phyloP scores from a whole-genome alignment of 164 flowering plant species.

The Vitis riparia region DNA sequence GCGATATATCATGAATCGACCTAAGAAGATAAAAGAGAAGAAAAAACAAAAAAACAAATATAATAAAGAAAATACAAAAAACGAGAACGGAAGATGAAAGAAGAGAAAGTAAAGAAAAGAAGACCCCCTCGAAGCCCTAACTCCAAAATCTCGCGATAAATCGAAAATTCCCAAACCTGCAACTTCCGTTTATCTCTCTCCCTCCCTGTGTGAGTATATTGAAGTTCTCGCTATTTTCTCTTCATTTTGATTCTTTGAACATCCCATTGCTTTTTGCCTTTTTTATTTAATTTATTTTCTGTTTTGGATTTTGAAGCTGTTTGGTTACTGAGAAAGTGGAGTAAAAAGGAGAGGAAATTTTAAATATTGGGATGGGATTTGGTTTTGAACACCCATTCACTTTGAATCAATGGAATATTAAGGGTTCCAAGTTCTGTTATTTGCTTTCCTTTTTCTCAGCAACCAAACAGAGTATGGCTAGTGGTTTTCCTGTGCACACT shows the following conservation, averaged over 20 bases:
- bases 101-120: neutral
- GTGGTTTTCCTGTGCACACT: too few relatives aligned
- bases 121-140: constrained; percentile 9
- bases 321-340: constrained; percentile 19
- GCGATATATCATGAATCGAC: constrained; percentile 20
- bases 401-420: too few relatives aligned
- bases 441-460: too few relatives aligned
- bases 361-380: neutral
- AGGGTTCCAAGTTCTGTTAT: too few relatives aligned
- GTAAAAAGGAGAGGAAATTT: neutral
- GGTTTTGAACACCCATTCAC: neutral
- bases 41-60: constrained; percentile 7
- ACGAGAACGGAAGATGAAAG: constrained; percentile 5
- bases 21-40: constrained; percentile 2
- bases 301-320: neutral
- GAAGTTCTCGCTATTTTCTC: constrained; percentile 27
- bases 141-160: constrained; percentile 34
- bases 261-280: neutral
- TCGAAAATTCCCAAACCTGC: constrained; percentile 13
- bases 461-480: too few relatives aligned
- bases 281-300: neutral
- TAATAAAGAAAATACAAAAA: neutral
- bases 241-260: neutral
- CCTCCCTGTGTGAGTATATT: constrained; percentile 19
- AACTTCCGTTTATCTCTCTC: constrained; percentile 25